Evolutionary conservation across 2,329 filamentous ascomycete genomes (phyloP), one percentile per base, ranked within the genome.

Genomic region (Cercospora sojina): DNA sequence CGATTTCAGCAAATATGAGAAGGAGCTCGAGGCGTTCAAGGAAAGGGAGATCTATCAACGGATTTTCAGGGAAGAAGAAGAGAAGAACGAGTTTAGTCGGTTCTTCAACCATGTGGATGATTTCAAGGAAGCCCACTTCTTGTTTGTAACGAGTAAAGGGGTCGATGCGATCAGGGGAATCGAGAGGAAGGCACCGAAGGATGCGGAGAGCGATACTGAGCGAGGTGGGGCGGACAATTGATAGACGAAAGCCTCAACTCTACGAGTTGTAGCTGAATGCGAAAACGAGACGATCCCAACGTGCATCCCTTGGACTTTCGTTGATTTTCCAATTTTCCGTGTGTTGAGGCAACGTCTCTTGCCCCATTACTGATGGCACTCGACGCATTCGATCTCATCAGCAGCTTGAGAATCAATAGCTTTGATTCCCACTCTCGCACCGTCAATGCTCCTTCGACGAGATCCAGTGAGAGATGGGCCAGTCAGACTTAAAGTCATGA

Each of bases 1-100:
- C 65, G 88, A 93, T 73, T 99, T 97, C 77, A 83, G 83, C 57
- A 90, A 89, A 69, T 93, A 89, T 74, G 87, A 94, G 67, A 86
- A 88, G 57, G 86, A 92, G 78, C 91, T 99, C 72, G 85, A 90
- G 69, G 90, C 89, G 67, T 99, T 99, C 81, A 98, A 98, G 82
- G 88, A 96, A 76, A 82, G 88, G 72, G 88, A 96, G 78, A 98
- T 99, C 67, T 99, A 99, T 77, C 87, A 91, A 74, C 86, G 92
- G 25, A 97, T 98, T 71, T 98, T 96, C 79, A 86, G 90, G 27
- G 90, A 96, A 61, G 95, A 98, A 79, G 91, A 95, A 64, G 79
- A 87, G 90, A 77, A 90, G 92, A 70, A 93, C 94, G 84, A 86
- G 91, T 87, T 72, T 66, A 68, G 69, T 56, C 76, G 79, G 5